Base-by-base conservation (phyloP, 805 yeast species). In the Lachancea kluyveri region DNA sequence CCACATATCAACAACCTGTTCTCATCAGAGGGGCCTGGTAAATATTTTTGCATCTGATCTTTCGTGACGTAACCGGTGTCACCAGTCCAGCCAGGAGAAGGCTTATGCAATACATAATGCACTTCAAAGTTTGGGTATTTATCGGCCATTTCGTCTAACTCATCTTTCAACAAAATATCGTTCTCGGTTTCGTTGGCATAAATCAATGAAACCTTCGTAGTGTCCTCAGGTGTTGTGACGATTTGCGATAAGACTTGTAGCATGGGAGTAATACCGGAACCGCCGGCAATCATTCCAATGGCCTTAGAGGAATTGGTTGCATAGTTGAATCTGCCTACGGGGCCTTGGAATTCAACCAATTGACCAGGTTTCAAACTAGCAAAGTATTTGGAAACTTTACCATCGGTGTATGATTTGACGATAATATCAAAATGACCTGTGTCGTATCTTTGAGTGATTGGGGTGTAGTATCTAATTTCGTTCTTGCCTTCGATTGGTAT, bases 211-310 rank as follows among this genome's bases (percentile, higher is more conserved):
- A 83, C 65, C 31, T 68, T 67, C 21, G 90, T 79, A 19, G 52
- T 21, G 54, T 81, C 88, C 36, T 68, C 76, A 3, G 85, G 77
- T 17, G 78, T 74, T 11, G 87, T 80, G 40, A 80, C 72, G 30
- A 81, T 67, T 37, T 72, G 72, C 39, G 82, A 77, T 31, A 83
- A 65, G 10, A 88, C 80, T 60, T 87, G 94, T 50, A 82, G 68
- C 60, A 85, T 77, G 22, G 96, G 96, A 6, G 96, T 85, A 41
- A 88, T 79, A 31, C 96, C 94, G 0, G 90, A 75, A 12, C 94
- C 94, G 44, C 92, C 94, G 6, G 88, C 90, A 45, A 83, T 66
- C 62, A 83, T 67, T 12, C 77, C 76, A 36, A 83, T 65, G 38
- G 76, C 72, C 39, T 70, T 70, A 24, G 76, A 79, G 63, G 74